These are phyloP conservation scores for Papiliotrema fonsecae DNA, from an alignment of 1,284 basidiomycete species.

Conservation along the genomic window DNA sequence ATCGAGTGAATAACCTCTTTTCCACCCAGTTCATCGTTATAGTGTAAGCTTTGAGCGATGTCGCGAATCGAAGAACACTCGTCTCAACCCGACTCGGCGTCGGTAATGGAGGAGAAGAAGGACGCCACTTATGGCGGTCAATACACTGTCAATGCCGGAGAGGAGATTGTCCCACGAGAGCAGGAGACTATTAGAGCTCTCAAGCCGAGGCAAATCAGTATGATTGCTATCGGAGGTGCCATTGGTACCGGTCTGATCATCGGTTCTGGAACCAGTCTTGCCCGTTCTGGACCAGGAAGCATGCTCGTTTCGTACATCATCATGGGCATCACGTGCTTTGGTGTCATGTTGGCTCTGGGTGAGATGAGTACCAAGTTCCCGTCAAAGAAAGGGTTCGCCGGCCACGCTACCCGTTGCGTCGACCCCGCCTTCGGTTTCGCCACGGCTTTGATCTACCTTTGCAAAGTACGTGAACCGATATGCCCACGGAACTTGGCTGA, in stretches of 20 bases:
- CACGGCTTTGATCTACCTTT: constrained; percentile 26
- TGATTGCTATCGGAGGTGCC: constrained; percentile 53
- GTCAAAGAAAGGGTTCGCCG: constrained; percentile 46
- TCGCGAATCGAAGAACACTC: neutral
- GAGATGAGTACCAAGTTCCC: constrained; percentile 51
- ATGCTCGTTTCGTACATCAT: constrained; percentile 50
- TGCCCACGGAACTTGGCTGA: neutral
- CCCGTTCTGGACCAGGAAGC: constrained; percentile 49
- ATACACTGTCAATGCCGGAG: neutral
- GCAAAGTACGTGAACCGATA: constrained; percentile 27
- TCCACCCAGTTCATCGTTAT: too few relatives aligned
- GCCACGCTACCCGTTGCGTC: constrained; percentile 49
- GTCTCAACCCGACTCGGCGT: neutral
- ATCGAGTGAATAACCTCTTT: too few relatives aligned
- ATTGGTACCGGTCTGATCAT: constrained; percentile 70
- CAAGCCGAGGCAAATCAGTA: constrained; percentile 29
- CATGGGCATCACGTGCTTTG: constrained; percentile 39
- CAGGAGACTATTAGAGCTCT: constrained; percentile 32
- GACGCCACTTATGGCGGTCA: neutral
- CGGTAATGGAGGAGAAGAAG: neutral
- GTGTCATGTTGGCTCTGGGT: constrained; percentile 44
- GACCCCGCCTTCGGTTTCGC: constrained; percentile 41
- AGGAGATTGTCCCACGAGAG: constrained; percentile 12
- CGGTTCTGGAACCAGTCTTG: constrained; percentile 52
- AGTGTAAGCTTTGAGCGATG: too few relatives aligned